A percentile compares a stretch with the other conserved stretches of the same genome.
Conservation (phyloP, 805 yeast genomes). For the Candida boidinii region DNA sequence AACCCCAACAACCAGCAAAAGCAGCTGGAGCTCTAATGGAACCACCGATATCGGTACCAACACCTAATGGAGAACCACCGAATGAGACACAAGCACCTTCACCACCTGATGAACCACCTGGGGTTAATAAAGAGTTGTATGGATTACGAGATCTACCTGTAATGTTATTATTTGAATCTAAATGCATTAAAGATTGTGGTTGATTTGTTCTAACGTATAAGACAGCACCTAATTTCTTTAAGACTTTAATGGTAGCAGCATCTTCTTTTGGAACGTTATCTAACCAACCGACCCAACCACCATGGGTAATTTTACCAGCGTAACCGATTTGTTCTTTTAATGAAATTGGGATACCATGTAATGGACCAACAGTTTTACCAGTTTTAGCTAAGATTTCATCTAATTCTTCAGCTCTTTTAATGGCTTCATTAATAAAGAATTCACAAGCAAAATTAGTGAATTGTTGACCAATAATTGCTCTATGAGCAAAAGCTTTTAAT, state of each 20-base stretch:
- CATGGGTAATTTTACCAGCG: slow-evolving; percentile 47
- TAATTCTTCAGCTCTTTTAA: slow-evolving; percentile 43
- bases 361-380: slow-evolving; percentile 52
- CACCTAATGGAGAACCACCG: slow-evolving; percentile 53
- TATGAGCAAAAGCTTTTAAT: slow-evolving; percentile 54
- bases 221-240: slow-evolving; percentile 49
- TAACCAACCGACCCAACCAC: slow-evolving; percentile 47
- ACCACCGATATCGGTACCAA: slow-evolving; percentile 70
- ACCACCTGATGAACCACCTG: slow-evolving; percentile 73
- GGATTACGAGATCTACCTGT: slow-evolving; percentile 55
- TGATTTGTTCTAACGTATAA: slow-evolving; percentile 58
- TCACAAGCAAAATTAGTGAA: slow-evolving; percentile 45
- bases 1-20: slow-evolving; percentile 51
- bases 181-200: slow-evolving; percentile 65
- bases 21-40: slow-evolving; percentile 65
- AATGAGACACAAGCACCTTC: slow-evolving; percentile 58
- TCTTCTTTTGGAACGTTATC: slow-evolving; percentile 38
- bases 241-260: slow-evolving; percentile 37
- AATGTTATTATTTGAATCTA: slow-evolving; percentile 53
- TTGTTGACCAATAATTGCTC: slow-evolving; percentile 57
- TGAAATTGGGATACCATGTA: slow-evolving; percentile 65
- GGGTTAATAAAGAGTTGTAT: slow-evolving; percentile 43
- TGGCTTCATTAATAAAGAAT: slow-evolving; percentile 57
- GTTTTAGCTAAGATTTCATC: slow-evolving; percentile 42
- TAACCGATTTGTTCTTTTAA: slow-evolving; percentile 57